phyloP scores from a whole-genome alignment of 371 early-diverging fungal species.

The Mortierella sp. region DNA sequence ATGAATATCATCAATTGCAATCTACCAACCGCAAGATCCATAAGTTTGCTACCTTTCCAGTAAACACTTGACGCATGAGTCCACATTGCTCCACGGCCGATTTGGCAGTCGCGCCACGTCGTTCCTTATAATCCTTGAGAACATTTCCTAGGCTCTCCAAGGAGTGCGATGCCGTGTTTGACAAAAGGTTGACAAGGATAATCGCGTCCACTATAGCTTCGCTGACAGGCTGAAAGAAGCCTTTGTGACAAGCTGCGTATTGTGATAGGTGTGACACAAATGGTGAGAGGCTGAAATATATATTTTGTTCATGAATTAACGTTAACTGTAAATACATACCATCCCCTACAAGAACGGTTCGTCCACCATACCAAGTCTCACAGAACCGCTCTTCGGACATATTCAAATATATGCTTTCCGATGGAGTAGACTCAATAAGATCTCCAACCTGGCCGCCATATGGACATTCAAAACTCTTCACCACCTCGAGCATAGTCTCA shows the following conservation, averaged over 20 bases:
- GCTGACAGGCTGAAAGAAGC: conserved; percentile 48
- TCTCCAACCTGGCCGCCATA: conserved; percentile 48
- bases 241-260: conserved; percentile 33
- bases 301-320: neutral
- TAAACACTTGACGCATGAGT: conserved; percentile 38
- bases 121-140: conserved; percentile 39
- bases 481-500: conserved; percentile 27
- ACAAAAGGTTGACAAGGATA: conserved; percentile 44
- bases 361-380: conserved; percentile 52
- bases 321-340: conserved; percentile 14
- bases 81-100: conserved; percentile 46
- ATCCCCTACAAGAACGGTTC: conserved; percentile 51
- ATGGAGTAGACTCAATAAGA: conserved; percentile 29
- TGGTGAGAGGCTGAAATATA: too few relatives aligned
- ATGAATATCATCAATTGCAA: neutral
- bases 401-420: conserved; percentile 34
- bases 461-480: conserved; percentile 36
- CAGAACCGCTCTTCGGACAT: conserved; percentile 51
- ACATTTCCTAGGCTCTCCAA: conserved; percentile 18
- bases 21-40: neutral
- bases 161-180: conserved; percentile 13
- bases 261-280: neutral
- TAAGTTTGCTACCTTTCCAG: conserved; percentile 34
- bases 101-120: conserved; percentile 28
- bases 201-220: conserved; percentile 48